Percentiles rank a stretch among this genome's conserved stretches.
Evolutionary conservation across 495 filamentous ascomycete genomes (phyloP).

Genomic region (Hypoxylon perforatum): DNA sequence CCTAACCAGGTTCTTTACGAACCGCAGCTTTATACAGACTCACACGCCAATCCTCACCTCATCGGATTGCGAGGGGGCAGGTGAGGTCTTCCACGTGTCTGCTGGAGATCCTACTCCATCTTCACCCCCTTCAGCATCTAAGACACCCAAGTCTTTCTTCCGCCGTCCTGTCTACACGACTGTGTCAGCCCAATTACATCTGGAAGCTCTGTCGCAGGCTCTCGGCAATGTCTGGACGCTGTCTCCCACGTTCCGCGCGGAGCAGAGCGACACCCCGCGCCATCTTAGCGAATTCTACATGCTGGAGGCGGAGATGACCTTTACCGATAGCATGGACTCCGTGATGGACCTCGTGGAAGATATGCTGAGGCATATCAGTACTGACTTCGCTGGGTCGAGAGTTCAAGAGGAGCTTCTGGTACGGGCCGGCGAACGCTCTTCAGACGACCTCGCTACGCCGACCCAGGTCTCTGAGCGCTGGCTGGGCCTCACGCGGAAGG

Average conservation of each 20-base stretch:
- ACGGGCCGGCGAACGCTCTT: constrained; percentile 44
- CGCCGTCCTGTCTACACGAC: constrained; percentile 92
- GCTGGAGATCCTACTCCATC: constrained; percentile 43
- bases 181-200: constrained; percentile 92
- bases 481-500: constrained; percentile 67
- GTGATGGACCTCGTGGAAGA: constrained; percentile 85
- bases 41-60: constrained; percentile 96
- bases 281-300: constrained; percentile 99
- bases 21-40: constrained; percentile 80
- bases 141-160: constrained; percentile 70
- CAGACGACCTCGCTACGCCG: constrained; percentile 48
- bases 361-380: constrained; percentile 72
- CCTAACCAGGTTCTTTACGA: constrained; percentile 76
- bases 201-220: constrained; percentile 90
- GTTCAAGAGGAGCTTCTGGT: constrained; percentile 69
- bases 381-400: constrained; percentile 63
- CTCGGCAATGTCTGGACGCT: constrained; percentile 93
- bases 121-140: constrained; percentile 32
- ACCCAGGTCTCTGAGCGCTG: constrained; percentile 74
- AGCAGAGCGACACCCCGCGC: constrained; percentile 91
- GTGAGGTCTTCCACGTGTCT: constrained; percentile 88
- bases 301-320: constrained; percentile 90
- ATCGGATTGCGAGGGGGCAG: constrained; percentile 96
- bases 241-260: constrained; percentile 92
- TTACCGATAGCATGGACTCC: constrained; percentile 72